Conservation (phyloP, 768 basidiomycete genomes). For the Psilocybe subaeruginosa region DNA sequence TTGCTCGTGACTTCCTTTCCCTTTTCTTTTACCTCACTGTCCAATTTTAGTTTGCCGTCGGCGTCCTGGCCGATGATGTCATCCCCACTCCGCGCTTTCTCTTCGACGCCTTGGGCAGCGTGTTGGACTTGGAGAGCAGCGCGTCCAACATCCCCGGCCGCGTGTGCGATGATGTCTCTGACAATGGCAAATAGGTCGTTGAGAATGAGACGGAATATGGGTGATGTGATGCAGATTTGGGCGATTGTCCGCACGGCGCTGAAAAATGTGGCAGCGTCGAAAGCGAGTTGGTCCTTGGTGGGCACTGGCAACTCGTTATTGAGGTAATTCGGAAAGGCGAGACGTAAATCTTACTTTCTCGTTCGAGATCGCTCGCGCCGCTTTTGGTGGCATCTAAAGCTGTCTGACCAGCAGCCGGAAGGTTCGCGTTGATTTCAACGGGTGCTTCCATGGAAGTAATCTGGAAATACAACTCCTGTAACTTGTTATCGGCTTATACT, state of each 20-base stretch:
- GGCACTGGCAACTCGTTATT: slow-evolving; percentile 20
- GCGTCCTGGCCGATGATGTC: slow-evolving; percentile 18
- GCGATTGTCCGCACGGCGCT: slow-evolving; percentile 31
- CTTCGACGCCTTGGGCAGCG: slow-evolving; percentile 34
- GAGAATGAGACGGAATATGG: slow-evolving; percentile 37
- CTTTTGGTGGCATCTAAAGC: slow-evolving; percentile 15
- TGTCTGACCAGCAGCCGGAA: slow-evolving; percentile 18
- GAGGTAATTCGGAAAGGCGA: background rate
- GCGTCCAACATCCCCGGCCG: slow-evolving; percentile 32
- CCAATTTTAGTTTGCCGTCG: slow-evolving; percentile 11
- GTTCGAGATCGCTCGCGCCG: slow-evolving; percentile 10
- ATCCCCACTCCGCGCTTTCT: slow-evolving; percentile 18
- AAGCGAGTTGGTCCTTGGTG: slow-evolving; percentile 25
- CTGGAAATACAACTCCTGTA: slow-evolving; percentile 40
- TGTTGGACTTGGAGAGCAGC: slow-evolving; percentile 33
- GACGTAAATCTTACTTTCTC: slow-evolving; percentile 15
- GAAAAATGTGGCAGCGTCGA: slow-evolving; percentile 30
- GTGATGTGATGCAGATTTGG: slow-evolving; percentile 32
- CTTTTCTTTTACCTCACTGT: slow-evolving; percentile 24
- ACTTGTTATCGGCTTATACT: slow-evolving; percentile 34
- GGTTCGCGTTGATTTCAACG: slow-evolving; percentile 20
- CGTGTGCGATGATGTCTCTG: slow-evolving; percentile 33
- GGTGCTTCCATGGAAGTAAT: slow-evolving; percentile 23
- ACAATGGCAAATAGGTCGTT: slow-evolving; percentile 33
- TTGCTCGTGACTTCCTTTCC: slow-evolving; percentile 20